Percentiles rank a stretch among this genome's conserved stretches.
Conservation (phyloP, 352 stramenopile genomes). For the Phytophthora foliorum region DNA sequence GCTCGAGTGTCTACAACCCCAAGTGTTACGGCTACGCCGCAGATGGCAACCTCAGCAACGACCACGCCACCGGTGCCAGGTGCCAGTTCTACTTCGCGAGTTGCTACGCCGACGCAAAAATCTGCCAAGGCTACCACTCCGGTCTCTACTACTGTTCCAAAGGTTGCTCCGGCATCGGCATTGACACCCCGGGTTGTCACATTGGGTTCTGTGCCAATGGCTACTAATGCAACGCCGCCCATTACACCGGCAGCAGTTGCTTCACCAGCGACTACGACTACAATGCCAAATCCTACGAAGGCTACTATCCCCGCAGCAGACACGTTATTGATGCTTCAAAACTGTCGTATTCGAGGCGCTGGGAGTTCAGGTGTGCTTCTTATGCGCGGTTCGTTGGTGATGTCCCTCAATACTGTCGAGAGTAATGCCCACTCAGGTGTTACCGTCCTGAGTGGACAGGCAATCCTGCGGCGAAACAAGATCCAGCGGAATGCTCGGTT, state of each 20-base stretch:
- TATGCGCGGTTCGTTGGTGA: constrained; percentile 60
- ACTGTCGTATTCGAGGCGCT: constrained; percentile 65
- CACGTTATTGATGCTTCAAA: constrained; percentile 61
- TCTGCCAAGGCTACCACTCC: neutral
- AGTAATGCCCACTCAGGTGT: constrained; percentile 69
- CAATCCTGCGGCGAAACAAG: constrained; percentile 69
- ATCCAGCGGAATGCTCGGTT: constrained; percentile 76
- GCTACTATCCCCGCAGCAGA: constrained; percentile 17
- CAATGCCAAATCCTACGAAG: neutral
- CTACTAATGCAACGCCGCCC: neutral
- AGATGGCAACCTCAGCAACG: constrained; percentile 3
- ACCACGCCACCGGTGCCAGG: neutral
- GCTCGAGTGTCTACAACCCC: neutral
- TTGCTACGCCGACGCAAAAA: neutral
- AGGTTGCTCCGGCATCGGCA: neutral
- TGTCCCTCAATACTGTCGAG: constrained; percentile 66
- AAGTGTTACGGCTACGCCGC: neutral
- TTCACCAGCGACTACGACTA: neutral
- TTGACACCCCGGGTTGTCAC: constrained; percentile 1
- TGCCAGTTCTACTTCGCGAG: neutral
- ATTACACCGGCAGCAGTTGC: neutral
- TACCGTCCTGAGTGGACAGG: constrained; percentile 65
- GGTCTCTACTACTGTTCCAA: neutral
- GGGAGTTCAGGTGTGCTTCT: constrained; percentile 75
- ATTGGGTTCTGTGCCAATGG: neutral